Conservation (phyloP, 129 eudicot genomes). For the Lonicera japonica region DNA sequence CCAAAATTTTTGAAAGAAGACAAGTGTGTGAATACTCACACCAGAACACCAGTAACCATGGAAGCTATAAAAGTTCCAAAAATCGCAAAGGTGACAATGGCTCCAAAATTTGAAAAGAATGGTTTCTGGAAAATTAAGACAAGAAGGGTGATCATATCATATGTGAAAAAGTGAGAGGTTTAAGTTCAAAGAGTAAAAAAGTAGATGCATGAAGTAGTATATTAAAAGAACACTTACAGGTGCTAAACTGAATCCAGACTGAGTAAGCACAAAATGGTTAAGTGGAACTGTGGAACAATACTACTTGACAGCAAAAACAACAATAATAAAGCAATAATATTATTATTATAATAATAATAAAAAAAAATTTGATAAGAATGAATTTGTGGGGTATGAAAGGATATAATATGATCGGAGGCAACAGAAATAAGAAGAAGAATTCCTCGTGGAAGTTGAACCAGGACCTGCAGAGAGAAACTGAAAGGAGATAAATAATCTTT, state of each 20-base stretch:
- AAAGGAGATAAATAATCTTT: background rate
- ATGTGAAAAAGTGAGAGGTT: background rate
- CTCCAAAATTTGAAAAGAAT: conserved; percentile 98
- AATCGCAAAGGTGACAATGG: conserved; percentile 89
- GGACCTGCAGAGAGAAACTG: conserved; percentile 38
- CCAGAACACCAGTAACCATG: conserved; percentile 79
- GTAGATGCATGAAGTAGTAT: background rate
- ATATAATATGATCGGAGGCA: conserved; percentile 99
- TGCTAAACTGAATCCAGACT: conserved; percentile 95
- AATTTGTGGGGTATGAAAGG: too few relatives aligned
- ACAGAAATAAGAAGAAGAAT: conserved; percentile 86
- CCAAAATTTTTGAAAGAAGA: background rate
- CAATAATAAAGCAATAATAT: conserved; percentile 10
- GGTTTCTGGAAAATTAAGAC: conserved; percentile 72
- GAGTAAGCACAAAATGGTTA: conserved; percentile 64
- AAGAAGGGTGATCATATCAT: background rate
- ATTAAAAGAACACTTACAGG: conserved; percentile 70
- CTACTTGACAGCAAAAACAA: conserved; percentile 10
- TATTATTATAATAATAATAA: background rate
- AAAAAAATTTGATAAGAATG: background rate
- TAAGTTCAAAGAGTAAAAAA: background rate
- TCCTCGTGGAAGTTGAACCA: conserved; percentile 99
- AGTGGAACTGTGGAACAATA: too few relatives aligned
- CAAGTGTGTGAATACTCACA: conserved; percentile 49
- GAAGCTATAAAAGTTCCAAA: conserved; percentile 88